Evolutionary conservation across 352 stramenopile genomes (phyloP), one percentile per base, ranked within the genome.

Genomic region (Globisporangium spiculum): DNA sequence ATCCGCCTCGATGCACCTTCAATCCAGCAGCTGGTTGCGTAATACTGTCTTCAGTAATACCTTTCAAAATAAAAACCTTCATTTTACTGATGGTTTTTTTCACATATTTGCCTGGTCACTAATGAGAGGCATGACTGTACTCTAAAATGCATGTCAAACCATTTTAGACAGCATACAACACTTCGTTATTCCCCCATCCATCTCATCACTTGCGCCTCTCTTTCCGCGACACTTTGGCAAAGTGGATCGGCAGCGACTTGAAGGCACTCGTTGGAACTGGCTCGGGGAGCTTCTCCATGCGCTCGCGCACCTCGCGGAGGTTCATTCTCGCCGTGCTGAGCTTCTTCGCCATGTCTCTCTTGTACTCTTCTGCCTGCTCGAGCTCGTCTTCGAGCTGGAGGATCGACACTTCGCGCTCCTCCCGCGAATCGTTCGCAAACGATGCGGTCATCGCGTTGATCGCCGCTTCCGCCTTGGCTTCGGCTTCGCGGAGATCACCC

Each of bases 381-480:
- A 90, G 75, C 32, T 89, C 82, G 62, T 89, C 78, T 44, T 88
- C 78, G 3, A 90, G 68, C 66, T 83, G 80, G 53, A 80, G 66
- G 32, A 84, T 55, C n/a, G 75, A 72, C 22, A 76, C 71, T 55
- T 85, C 79, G 27, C 70, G 76, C 63, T 86, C 75, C 41, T 79
- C 66, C 7, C 61, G 61, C 53, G 69, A 62, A 27, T 84, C 74
- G 52, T 75, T 80, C 38, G 71, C 75, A 27, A 86, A 73, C 16
- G 76, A 88, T 36, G 68, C 53, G 1, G 74, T 79, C 58, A 89
- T 89, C 30, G 76, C 78, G 34, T 85, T 73, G 52, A 86, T 77
- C 50, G 82, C 76, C 5, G 70, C 75, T 67, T 90, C 78, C 52
- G 84, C 82, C 41, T 76, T 81, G 26, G 77, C 78, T 67, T 84